A percentile compares a stretch with the other conserved stretches of the same genome.
phyloP scores from a whole-genome alignment of 2,329 filamentous ascomycete species.

The Alternaria conjuncta region DNA sequence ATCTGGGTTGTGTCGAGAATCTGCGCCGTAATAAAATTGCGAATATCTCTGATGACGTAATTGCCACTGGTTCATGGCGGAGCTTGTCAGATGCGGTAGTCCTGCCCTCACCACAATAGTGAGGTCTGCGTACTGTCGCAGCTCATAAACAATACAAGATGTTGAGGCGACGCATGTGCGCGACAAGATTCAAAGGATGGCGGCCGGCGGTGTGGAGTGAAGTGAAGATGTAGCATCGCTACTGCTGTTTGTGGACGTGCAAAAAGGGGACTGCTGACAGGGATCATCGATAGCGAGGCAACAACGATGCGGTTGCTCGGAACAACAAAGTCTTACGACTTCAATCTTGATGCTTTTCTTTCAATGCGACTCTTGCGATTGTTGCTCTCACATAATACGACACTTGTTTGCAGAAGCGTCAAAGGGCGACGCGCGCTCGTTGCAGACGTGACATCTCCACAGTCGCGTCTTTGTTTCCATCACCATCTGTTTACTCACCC shows the following conservation, averaged over 20 bases:
- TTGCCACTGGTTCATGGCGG: not conserved
- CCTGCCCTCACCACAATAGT: too few relatives aligned
- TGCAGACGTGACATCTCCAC: not conserved
- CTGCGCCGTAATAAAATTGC: too few relatives aligned
- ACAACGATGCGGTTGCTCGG: not conserved
- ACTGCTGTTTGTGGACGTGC: not conserved
- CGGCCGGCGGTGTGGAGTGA: not conserved
- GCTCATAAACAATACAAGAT: fast-evolving
- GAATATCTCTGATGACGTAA: too few relatives aligned
- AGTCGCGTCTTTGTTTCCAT: conserved; percentile 6
- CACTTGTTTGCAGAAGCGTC: not conserved
- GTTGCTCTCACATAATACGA: not conserved
- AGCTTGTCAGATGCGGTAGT: too few relatives aligned
- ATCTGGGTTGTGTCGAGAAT: too few relatives aligned
- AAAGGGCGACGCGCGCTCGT: conserved; percentile 1
- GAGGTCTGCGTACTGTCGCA: too few relatives aligned
- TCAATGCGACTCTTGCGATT: not conserved
- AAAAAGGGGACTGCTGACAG: conserved; percentile 1
- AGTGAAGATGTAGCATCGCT: not conserved
- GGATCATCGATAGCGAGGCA: conserved; percentile 9
- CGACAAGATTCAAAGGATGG: not conserved
- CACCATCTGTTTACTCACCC: not conserved
- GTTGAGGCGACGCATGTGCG: not conserved
- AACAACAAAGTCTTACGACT: not conserved
- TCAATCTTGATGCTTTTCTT: not conserved